phyloP scores from a whole-genome alignment of 495 filamentous ascomycete species.

The Lindgomyces ingoldianus region DNA sequence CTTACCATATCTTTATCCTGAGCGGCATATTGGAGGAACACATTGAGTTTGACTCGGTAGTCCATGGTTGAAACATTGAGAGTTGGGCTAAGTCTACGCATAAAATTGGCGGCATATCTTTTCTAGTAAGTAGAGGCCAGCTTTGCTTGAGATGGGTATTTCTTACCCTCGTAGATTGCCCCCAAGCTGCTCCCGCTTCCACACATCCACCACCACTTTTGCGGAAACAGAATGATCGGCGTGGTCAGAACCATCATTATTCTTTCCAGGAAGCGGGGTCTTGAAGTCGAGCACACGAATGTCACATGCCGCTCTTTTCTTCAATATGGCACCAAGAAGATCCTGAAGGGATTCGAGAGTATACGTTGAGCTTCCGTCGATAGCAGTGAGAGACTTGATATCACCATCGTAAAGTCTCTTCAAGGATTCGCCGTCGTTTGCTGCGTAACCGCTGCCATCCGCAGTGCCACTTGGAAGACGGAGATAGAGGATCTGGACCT shows the following conservation, averaged over 20 bases:
- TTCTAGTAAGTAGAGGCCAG: not conserved
- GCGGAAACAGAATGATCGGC: conserved; percentile 22
- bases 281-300: conserved; percentile 21
- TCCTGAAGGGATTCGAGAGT: conserved; percentile 1
- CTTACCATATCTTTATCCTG: conserved; percentile 20
- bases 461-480: conserved; percentile 13
- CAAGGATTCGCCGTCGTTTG: conserved; percentile 63
- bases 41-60: conserved; percentile 2
- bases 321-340: conserved; percentile 1
- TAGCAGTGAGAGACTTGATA: conserved; percentile 37
- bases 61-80: not conserved
- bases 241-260: conserved; percentile 10
- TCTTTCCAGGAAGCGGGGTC: conserved; percentile 2
- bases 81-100: conserved; percentile 11
- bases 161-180: conserved; percentile 10
- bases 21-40: conserved; percentile 12
- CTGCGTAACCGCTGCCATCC: conserved; percentile 12
- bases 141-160: not conserved
- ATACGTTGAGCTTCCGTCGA: conserved; percentile 8
- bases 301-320: conserved; percentile 1
- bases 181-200: conserved; percentile 1
- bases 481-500: conserved; percentile 20
- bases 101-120: conserved; percentile 16
- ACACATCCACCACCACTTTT: conserved; percentile 9
- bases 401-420: conserved; percentile 54